A percentile compares a stretch with the other conserved stretches of the same genome.
Evolutionary conservation across 2,329 filamentous ascomycete genomes (phyloP).

Genomic region (Ophiocordyceps sinensis): DNA sequence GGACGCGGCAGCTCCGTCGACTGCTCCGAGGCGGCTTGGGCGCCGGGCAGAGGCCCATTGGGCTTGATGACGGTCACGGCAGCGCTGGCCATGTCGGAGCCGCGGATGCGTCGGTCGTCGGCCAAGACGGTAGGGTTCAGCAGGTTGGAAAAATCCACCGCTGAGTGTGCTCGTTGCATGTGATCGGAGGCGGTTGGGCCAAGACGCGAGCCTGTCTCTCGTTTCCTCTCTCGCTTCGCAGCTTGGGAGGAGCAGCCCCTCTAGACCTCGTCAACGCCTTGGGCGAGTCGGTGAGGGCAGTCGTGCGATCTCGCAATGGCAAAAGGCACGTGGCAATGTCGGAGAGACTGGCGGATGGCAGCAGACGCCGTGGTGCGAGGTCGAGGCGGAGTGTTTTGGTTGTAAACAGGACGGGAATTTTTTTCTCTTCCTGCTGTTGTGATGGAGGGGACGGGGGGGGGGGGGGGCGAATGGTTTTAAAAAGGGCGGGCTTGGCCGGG

Average conservation of each 20-base stretch:
- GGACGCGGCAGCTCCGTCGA: conserved; percentile 70
- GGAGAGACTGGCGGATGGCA: neutral
- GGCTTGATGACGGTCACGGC: conserved; percentile 44
- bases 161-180: conserved; percentile 63
- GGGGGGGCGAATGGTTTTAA: conserved; percentile 13
- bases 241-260: too few relatives aligned
- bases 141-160: conserved; percentile 63
- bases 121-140: conserved; percentile 40
- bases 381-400: conserved; percentile 4
- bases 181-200: conserved; percentile 26
- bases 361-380: neutral
- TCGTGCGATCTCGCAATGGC: too few relatives aligned
- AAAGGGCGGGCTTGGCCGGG: conserved; percentile 19
- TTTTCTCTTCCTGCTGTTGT: conserved; percentile 2
- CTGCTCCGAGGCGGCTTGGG: conserved; percentile 38
- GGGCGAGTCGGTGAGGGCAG: too few relatives aligned
- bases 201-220: too few relatives aligned
- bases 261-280: too few relatives aligned
- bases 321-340: too few relatives aligned
- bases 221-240: too few relatives aligned
- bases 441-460: conserved; percentile 7
- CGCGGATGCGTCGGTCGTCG: conserved; percentile 11
- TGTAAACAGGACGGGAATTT: conserved; percentile 7
- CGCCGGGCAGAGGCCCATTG: conserved; percentile 46
- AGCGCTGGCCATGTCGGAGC: conserved; percentile 32